Percentiles rank a stretch among this genome's conserved stretches.
Evolutionary conservation across 169 alveolate genomes (phyloP).

Genomic region (Pseudocohnilembus persalinus): DNA sequence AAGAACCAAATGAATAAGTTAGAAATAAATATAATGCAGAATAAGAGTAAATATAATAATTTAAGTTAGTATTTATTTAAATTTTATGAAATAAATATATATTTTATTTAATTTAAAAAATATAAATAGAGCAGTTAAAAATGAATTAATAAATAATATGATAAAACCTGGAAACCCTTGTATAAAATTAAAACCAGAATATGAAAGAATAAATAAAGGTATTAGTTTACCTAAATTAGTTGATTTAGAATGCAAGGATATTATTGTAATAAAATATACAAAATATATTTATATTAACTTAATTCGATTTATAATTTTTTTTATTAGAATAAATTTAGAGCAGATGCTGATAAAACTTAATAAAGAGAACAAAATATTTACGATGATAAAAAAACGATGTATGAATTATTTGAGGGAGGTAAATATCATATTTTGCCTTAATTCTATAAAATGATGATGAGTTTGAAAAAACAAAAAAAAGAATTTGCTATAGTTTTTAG

Average conservation of each 20-base stretch:
- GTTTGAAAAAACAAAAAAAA: conserved; percentile 67
- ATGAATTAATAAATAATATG: conserved; percentile 26
- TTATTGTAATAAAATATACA: neutral
- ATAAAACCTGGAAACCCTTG: conserved; percentile 65
- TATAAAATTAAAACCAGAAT: conserved; percentile 59
- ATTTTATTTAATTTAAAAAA: no score
- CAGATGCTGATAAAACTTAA: neutral
- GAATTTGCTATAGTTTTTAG: conserved; percentile 80
- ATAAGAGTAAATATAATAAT: neutral
- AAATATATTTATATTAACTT: no score
- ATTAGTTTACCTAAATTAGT: conserved; percentile 56
- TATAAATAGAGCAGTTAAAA: conserved; percentile 13
- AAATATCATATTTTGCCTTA: conserved; percentile 76
- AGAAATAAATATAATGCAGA: conserved; percentile 19
- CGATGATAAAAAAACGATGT: conserved; percentile 30
- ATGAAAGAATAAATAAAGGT: conserved; percentile 53
- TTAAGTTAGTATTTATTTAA: no score
- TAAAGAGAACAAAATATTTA: neutral
- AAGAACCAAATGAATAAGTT: neutral
- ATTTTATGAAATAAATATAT: neutral
- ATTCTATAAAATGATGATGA: conserved; percentile 75
- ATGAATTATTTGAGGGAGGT: conserved; percentile 64
- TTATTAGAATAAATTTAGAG: neutral
- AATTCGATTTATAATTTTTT: no score
- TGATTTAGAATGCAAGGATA: conserved; percentile 21